Conservation (phyloP, 441 rosid genomes). For the Syzygium syzygioides region DNA sequence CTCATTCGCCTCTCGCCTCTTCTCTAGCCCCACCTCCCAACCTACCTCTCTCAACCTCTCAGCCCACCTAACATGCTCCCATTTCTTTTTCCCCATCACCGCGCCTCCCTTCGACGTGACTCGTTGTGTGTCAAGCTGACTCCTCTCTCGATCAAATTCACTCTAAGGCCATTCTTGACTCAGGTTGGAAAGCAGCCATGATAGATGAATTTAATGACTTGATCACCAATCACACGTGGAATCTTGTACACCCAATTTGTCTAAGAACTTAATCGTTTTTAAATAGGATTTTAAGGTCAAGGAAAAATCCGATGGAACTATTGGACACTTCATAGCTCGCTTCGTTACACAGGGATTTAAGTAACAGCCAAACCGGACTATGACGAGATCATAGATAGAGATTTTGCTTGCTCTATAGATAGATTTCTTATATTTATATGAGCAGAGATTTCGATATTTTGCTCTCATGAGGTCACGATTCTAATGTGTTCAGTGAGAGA, state of each 20-base stretch:
- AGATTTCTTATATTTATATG: background rate
- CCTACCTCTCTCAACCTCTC: background rate
- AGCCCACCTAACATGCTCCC: background rate
- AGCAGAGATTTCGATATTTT: background rate
- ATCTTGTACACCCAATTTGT: accelerated
- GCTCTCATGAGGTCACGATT: background rate
- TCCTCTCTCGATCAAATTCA: background rate
- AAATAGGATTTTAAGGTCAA: background rate
- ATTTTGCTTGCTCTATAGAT: background rate
- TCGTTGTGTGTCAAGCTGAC: too few relatives aligned
- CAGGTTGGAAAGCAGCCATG: background rate
- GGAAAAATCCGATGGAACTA: background rate
- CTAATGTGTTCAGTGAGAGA: background rate
- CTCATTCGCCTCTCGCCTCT: background rate
- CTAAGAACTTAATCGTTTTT: background rate
- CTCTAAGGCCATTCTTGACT: background rate
- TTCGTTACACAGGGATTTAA: background rate
- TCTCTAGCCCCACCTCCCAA: background rate
- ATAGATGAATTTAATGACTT: background rate
- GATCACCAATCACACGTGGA: background rate
- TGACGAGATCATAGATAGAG: background rate
- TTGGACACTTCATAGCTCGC: background rate
- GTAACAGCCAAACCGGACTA: accelerated
- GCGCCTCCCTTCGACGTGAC: background rate
- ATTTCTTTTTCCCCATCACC: background rate